Percentiles rank a stretch among this genome's conserved stretches.
Conservation (phyloP, 306 rosid genomes). For the Dryas alaskensis region DNA sequence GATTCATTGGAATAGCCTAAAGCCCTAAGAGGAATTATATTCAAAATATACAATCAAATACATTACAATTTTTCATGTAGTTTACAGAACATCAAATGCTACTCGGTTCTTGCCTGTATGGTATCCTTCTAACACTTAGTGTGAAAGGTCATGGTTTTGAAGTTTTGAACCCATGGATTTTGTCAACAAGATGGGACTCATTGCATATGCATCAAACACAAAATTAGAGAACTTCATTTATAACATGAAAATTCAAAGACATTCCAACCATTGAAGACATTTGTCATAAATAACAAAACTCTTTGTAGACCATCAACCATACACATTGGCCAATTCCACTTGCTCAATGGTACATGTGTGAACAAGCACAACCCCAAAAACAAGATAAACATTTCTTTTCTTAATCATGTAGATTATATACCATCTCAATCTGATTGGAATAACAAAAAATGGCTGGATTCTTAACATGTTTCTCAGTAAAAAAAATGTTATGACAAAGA, state of each 20-base stretch:
- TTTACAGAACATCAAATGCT: background rate
- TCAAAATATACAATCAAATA: background rate
- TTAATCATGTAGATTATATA: background rate
- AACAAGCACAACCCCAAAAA: background rate
- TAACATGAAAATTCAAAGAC: background rate
- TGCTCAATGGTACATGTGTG: background rate
- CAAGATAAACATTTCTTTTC: background rate
- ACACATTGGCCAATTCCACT: background rate
- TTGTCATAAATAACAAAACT: background rate
- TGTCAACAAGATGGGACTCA: background rate
- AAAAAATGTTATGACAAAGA: background rate
- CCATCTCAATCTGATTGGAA: background rate
- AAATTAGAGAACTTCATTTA: background rate
- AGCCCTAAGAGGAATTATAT: background rate
- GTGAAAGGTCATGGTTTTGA: background rate
- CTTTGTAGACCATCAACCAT: background rate
- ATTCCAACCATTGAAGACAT: background rate
- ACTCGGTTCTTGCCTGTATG: background rate
- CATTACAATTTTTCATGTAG: background rate
- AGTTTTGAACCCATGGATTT: background rate
- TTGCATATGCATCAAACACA: background rate
- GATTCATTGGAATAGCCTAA: background rate
- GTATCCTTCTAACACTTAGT: background rate
- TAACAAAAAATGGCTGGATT: background rate
- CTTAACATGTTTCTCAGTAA: background rate